These are phyloP conservation scores for Xanthoconium purpureum DNA, from an alignment of 768 basidiomycete genomes.

Conservation along the genomic window DNA sequence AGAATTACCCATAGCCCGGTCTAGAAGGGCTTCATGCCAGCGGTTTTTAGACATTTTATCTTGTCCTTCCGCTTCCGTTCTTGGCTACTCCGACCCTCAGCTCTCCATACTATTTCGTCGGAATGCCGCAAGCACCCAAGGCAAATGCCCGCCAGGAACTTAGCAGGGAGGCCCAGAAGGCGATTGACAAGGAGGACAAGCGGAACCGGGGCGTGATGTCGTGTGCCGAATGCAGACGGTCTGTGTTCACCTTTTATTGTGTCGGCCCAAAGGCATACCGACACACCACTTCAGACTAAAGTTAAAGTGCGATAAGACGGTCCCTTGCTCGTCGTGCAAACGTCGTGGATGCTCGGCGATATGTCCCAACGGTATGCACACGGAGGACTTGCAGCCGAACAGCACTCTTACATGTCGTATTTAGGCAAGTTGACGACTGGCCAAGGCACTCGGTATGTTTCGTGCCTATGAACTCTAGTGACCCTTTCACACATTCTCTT, in stretches of 20 bases:
- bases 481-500: neutral
- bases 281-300: constrained; percentile 46
- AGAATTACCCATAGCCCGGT: constrained; percentile 5
- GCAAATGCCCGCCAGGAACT: constrained; percentile 38
- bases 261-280: neutral
- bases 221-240: constrained; percentile 67
- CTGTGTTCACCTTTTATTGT: constrained; percentile 11
- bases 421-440: constrained; percentile 66
- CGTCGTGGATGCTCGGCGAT: constrained; percentile 74
- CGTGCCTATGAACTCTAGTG: neutral
- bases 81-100: neutral
- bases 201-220: constrained; percentile 52
- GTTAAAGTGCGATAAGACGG: constrained; percentile 73
- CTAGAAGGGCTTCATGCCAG: constrained; percentile 5
- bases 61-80: neutral
- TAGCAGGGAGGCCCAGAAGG: constrained; percentile 39
- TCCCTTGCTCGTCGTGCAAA: constrained; percentile 55
- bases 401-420: neutral
- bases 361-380: constrained; percentile 57
- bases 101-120: neutral
- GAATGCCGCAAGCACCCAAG: constrained; percentile 51
- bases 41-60: neutral
- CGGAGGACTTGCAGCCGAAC: neutral
- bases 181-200: constrained; percentile 65
- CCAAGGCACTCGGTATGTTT: constrained; percentile 66